phyloP scores from a whole-genome alignment of 257 asterid species.

The Ehretia macrophylla region DNA sequence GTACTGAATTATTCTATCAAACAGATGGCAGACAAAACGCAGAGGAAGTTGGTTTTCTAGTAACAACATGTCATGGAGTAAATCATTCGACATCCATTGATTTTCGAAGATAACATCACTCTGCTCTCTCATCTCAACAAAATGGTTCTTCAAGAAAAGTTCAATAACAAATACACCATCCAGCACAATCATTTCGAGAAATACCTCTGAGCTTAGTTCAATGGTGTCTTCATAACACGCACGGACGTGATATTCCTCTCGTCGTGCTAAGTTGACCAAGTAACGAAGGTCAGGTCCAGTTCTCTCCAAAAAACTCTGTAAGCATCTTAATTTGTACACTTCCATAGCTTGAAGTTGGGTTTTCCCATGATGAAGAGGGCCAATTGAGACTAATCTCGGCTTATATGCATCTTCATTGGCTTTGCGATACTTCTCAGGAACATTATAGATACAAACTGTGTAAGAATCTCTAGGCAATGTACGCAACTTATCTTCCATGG shows the following conservation, averaged over 20 bases:
- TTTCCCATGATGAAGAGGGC: slow-evolving; percentile 22
- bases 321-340: slow-evolving; percentile 23
- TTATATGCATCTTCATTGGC: slow-evolving; percentile 23
- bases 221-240: slow-evolving; percentile 18
- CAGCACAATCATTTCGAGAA: slow-evolving; percentile 15
- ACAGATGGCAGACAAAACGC: slow-evolving; percentile 4
- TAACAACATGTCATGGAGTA: slow-evolving; percentile 23
- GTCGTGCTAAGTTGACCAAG: slow-evolving; percentile 12
- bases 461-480: no score
- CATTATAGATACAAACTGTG: slow-evolving; percentile 23
- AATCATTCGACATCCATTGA: slow-evolving; percentile 21
- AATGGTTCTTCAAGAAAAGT: slow-evolving; percentile 19
- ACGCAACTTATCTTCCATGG: no score
- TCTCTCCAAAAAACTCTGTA: slow-evolving; percentile 19
- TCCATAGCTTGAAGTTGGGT: slow-evolving; percentile 24
- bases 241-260: slow-evolving; percentile 10
- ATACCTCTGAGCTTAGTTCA: not conserved
- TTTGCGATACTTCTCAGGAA: slow-evolving; percentile 19
- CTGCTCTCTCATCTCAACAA: slow-evolving; percentile 21
- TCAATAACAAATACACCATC: slow-evolving; percentile 29
- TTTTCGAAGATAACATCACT: slow-evolving; percentile 25
- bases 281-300: not conserved
- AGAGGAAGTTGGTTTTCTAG: slow-evolving; percentile 32
- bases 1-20: not conserved
- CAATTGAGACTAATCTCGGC: slow-evolving; percentile 25